Conservation (phyloP, 75 land plant genomes). For the Ceratopteris richardii region DNA sequence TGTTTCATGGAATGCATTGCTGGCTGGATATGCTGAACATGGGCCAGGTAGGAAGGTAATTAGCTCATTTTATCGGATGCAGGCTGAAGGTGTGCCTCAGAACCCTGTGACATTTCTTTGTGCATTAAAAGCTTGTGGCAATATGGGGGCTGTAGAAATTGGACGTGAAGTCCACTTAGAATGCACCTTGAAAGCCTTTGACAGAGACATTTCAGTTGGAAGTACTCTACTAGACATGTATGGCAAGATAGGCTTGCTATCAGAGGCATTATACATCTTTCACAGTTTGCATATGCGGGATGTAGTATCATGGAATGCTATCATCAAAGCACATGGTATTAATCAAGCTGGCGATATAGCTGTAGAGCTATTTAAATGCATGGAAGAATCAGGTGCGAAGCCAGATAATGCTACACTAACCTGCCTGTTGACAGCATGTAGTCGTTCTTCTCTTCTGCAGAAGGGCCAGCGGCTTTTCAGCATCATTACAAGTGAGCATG, state of each 20-base stretch:
- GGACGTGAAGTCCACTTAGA: neutral
- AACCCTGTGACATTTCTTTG: slow-evolving; percentile 35
- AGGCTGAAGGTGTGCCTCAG: slow-evolving; percentile 27
- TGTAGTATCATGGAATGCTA: slow-evolving; percentile 28
- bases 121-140: slow-evolving; percentile 34
- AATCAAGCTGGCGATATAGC: slow-evolving; percentile 24
- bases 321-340: slow-evolving; percentile 36
- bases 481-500: neutral
- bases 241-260: slow-evolving; percentile 26
- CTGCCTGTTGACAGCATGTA: slow-evolving; percentile 13
- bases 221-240: slow-evolving; percentile 7
- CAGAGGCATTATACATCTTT: slow-evolving; percentile 21
- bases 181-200: neutral
- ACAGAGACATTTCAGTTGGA: neutral
- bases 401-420: slow-evolving; percentile 11
- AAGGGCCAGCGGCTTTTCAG: slow-evolving; percentile 2
- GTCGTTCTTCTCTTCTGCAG: neutral
- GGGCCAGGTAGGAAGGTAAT: slow-evolving; percentile 34
- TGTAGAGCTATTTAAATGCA: slow-evolving; percentile 4
- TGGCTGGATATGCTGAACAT: slow-evolving; percentile 45
- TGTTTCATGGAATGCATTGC: slow-evolving; percentile 45
- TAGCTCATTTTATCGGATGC: slow-evolving; percentile 34
- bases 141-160: neutral
- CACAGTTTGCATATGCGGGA: slow-evolving; percentile 10
- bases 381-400: slow-evolving; percentile 4